Base-by-base conservation (phyloP, 148 eudicot genomes). In the Salicornia ramosissima region DNA sequence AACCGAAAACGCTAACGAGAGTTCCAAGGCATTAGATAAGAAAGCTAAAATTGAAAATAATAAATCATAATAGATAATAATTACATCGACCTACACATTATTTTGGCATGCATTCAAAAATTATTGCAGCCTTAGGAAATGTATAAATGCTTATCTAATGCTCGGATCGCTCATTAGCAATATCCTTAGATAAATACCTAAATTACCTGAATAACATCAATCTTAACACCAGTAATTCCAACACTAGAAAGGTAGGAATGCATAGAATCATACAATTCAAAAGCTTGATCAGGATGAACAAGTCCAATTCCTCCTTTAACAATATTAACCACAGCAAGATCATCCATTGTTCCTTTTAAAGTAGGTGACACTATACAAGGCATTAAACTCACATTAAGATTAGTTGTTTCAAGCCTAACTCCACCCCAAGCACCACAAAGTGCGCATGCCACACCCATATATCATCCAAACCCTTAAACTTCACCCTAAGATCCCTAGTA, bases 391-490 rank as follows among this genome's bases (percentile, higher is more conserved):
- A 86, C 52, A 24, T 77, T 66, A 4, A 87, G 79, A 76, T 82
- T 83, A 36, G 86, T 87, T 42, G 83, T 53, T 16, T 82, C 82
- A 0, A 89, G 91, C 76, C 85, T 83, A 46, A 87, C 91, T 14
- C 91, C 91, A 10, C 89, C 91, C 91, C 91, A 85, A 3, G 87
- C 88, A 22, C 92, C 92, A 54, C 85, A 83, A 10, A 87, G 79
- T 1, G 92, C 89, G n/a, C n/a, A 52, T 87, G 92, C 92, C 92
- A 88, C 15, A 86, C 87, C 66, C 79, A 85, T 6, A 88, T 77
- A 73, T 88, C 87, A 61, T 88, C 90, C 68, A 88, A 54, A 10
- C 87, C 85, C 60, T 80, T 85, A 69, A 83, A 87, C 25, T 76
- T 67, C 2, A 64, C 52, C 53, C 78, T 85, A 58, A 87, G 74